Base-by-base conservation (phyloP, 2,329 filamentous ascomycete species). In the Fusarium xylarioides region DNA sequence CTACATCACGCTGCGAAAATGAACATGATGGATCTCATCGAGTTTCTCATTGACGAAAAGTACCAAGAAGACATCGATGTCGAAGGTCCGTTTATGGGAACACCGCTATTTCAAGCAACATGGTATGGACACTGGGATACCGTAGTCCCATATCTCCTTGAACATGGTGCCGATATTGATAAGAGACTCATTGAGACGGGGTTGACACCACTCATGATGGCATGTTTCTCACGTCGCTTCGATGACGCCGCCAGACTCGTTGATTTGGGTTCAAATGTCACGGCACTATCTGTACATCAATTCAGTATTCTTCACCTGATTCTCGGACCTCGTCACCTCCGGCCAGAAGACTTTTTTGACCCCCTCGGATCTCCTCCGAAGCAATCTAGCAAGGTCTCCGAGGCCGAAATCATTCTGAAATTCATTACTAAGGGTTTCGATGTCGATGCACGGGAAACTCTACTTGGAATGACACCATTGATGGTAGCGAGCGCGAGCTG, bases 281-380 rank as follows among this genome's bases (percentile, higher is more conserved):
- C 62, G 8, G 70, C 68, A 9, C 40, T 78, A 21, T 71, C 76
- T 47, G 66, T 74, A 28, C 76, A 78, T 40, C 68, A 74, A 15
- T 77, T 77, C 64, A 78, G 76, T 56, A 77, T 78, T 37, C 63
- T 78, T 30, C 76, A 78, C 59, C 64, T 78, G n/a, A 73, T 78
- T 19, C 69, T 78, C 12, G 76, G 74, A 10, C 77, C 76, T 55
- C 73, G 72, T 34, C 72, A 70, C 32, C 42, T 74, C 23, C 71
- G 75, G 12, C 55, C 67, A 32, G 71, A 76, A 46, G 76, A 78
- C 46, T 71, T 70, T 32, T 68, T 65, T 5, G 76, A 78, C 37
- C 54, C 67, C 28, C 42, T 61, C 12, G 64, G 53, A 7, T 53
- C 61, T 21, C 63, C 58, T 19, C 49, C 62, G 16, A 59, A 66